Evolutionary conservation across 2,329 filamentous ascomycete species (phyloP), one percentile per base, ranked within the genome.

Genomic region (Microsporum canis): DNA sequence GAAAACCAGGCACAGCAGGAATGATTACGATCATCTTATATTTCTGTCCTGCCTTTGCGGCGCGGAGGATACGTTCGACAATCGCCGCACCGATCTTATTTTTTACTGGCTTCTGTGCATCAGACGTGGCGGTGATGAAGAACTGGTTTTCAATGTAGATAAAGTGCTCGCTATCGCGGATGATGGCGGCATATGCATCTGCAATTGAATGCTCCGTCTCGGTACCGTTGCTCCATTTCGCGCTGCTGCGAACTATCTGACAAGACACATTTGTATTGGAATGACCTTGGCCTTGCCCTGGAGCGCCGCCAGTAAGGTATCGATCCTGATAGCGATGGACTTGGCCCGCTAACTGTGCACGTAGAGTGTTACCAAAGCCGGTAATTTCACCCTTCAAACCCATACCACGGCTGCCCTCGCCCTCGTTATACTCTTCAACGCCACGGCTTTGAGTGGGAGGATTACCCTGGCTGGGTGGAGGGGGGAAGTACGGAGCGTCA

Each of bases 81-180:
- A 99, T 96, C 1, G 94, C 87, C 5, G 81, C 80, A 10, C 94
- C 94, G 59, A 99, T 88, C 17, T 85, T 87, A 71, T 99, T 99
- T 73, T 90, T 85, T 29, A 97, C 69, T 43, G 75, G 71, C 61
- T 76, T 77, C 71, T 96, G 91, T 39, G 96, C 75, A n/a, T 94
- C 86, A 6, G 90, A 90, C 0, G 92, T 97, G 0, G 94, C 89
- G 0, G 91, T 95, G 71, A 95, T 96, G 79, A 97, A 99, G 78
- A 97, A 97, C 69, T 99, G 94, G 69, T 97, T 97, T 73, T 99
- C 94, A 63, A 99, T 96, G 76, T 97, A 99, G 29, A 99, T 88
- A 67, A 85, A 96, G 71, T 97, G 92, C 74, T 96, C 78, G 59
- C 61, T 67, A 58, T 89, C 89, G 58, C 86, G 80, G 68, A 97